Conservation (phyloP, 164 flowering plant species). For the Chloranthus sessilifolius region DNA sequence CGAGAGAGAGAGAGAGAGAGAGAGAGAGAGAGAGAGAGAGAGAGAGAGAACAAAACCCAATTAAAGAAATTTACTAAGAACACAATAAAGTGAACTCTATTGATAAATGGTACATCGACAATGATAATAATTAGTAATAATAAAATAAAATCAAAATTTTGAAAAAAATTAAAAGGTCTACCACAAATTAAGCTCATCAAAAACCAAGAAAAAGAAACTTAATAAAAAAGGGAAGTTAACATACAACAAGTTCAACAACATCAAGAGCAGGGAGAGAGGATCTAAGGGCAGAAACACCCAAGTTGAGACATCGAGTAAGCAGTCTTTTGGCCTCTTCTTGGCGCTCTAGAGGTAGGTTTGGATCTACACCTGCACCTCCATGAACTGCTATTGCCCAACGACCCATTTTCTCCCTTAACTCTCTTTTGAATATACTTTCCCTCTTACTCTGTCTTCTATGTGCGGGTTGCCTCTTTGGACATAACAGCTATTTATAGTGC, state of each 20-base stretch:
- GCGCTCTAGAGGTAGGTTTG: slow-evolving; percentile 69
- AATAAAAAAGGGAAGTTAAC: slow-evolving; percentile 13
- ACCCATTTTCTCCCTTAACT: slow-evolving; percentile 36
- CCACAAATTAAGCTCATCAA: too few relatives aligned
- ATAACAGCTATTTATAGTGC: background rate
- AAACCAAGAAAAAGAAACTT: too few relatives aligned
- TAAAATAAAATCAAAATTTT: too few relatives aligned
- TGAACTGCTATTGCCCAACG: slow-evolving; percentile 97
- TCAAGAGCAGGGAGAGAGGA: slow-evolving; percentile 71
- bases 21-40: too few relatives aligned
- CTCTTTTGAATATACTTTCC: slow-evolving; percentile 12
- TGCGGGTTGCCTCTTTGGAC: background rate
- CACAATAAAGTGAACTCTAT: too few relatives aligned
- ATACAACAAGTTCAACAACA: slow-evolving; percentile 92
- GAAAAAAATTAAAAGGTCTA: too few relatives aligned
- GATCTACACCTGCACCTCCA: slow-evolving; percentile 98
- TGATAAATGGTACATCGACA: too few relatives aligned
- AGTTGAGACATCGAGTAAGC: slow-evolving; percentile 72
- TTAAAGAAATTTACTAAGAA: too few relatives aligned
- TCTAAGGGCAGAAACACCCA: slow-evolving; percentile 78
- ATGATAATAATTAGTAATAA: too few relatives aligned
- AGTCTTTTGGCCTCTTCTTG: slow-evolving; percentile 76
- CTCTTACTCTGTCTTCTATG: slow-evolving; percentile 11
- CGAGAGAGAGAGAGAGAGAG: too few relatives aligned
- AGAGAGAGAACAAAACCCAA: too few relatives aligned